phyloP scores from a whole-genome alignment of 2,329 filamentous ascomycete species.

The Pleoardoris graminearum region DNA sequence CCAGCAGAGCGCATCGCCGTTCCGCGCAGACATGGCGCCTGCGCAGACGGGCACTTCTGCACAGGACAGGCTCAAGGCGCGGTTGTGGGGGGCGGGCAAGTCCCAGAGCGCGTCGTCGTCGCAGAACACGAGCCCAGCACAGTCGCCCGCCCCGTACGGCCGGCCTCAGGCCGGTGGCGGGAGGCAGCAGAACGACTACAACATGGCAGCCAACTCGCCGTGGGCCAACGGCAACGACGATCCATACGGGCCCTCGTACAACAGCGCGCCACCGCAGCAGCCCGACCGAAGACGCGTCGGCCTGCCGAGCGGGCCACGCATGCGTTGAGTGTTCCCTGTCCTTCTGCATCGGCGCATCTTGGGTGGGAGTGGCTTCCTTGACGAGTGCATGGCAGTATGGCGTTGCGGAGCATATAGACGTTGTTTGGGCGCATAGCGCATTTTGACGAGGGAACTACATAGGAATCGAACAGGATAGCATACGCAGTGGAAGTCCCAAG shows the following conservation, averaged over 20 bases:
- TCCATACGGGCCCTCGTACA: constrained; percentile 34
- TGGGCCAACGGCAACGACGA: constrained; percentile 39
- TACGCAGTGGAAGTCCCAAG: neutral
- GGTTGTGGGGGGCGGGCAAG: constrained; percentile 71
- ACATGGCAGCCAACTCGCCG: constrained; percentile 38
- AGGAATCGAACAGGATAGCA: neutral
- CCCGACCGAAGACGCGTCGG: constrained; percentile 40
- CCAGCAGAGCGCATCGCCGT: constrained; percentile 63
- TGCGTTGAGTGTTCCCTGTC: constrained; percentile 25
- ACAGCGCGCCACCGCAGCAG: constrained; percentile 27
- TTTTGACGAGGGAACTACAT: neutral
- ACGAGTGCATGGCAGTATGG: constrained; percentile 9
- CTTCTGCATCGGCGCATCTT: constrained; percentile 24
- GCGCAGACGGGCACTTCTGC: constrained; percentile 60
- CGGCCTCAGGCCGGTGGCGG: constrained; percentile 21
- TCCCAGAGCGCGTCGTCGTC: constrained; percentile 45
- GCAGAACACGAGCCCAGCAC: constrained; percentile 17
- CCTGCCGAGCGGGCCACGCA: constrained; percentile 45
- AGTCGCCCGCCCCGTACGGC: constrained; percentile 28
- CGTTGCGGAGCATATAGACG: constrained; percentile 1
- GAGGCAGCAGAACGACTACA: constrained; percentile 31
- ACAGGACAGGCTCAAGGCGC: constrained; percentile 79
- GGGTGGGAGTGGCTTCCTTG: neutral
- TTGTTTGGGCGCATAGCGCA: neutral
- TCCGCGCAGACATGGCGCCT: constrained; percentile 40